Conservation (phyloP, 805 yeast species). For the Lipomyces sp. region DNA sequence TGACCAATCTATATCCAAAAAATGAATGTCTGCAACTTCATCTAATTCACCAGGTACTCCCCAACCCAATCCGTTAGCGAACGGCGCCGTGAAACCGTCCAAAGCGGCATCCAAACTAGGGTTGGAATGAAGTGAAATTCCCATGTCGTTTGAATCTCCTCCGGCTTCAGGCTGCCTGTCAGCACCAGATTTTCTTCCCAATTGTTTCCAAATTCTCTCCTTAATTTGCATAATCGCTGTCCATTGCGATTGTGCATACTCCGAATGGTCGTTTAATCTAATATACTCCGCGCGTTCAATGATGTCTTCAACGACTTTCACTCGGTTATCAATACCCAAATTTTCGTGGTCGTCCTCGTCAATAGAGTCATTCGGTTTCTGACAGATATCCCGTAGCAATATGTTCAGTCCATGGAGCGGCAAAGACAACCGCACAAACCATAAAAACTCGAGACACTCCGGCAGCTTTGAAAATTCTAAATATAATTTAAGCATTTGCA, state of each 20-base stretch:
- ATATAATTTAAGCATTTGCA: slow-evolving; percentile 11
- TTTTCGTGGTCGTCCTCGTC: slow-evolving; percentile 6
- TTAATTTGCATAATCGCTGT: slow-evolving; percentile 9
- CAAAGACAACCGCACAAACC: slow-evolving; percentile 12
- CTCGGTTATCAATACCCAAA: slow-evolving; percentile 11
- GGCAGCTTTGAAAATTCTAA: slow-evolving; percentile 1
- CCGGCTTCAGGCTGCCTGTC: no score
- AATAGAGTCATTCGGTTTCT: slow-evolving; percentile 3
- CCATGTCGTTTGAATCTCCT: no score
- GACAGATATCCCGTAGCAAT: slow-evolving; percentile 14
- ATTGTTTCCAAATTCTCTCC: slow-evolving; percentile 5
- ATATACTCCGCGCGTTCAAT: slow-evolving; percentile 4
- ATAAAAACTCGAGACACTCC: not conserved
- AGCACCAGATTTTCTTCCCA: no score
- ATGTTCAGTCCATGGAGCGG: slow-evolving; percentile 14
- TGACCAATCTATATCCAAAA: no score
- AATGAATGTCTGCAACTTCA: no score
- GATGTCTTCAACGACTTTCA: slow-evolving; percentile 2
- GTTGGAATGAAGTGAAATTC: no score
- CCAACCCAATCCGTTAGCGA: no score
- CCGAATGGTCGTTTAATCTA: slow-evolving; percentile 1
- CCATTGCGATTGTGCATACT: slow-evolving; percentile 11
- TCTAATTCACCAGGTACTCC: no score
- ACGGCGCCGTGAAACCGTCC: no score
- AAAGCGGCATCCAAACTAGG: no score